Percentiles rank a stretch among this genome's conserved stretches.
phyloP scores from a whole-genome alignment of 225 moss, liverwort and hornwort species.

The Pleurozium schreberi region DNA sequence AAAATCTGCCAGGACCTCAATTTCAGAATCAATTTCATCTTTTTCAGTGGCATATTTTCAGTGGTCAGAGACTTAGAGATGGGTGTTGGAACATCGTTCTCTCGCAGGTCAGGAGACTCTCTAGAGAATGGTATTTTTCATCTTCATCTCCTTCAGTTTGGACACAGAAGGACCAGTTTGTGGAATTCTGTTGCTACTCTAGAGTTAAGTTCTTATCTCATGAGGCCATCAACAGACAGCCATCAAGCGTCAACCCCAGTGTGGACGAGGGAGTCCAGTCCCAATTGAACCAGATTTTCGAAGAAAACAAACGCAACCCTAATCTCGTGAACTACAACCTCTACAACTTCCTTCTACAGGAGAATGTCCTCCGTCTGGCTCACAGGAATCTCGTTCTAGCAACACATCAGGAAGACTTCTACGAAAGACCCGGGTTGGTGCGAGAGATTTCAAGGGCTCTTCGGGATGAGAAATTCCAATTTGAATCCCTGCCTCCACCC shows the following conservation, averaged over 20 bases:
- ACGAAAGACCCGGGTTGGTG: constrained; percentile 25
- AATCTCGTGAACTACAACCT: constrained; percentile 29
- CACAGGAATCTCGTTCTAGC: constrained; percentile 15
- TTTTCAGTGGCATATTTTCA: neutral
- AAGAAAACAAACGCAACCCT: constrained; percentile 23
- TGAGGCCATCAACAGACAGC: neutral
- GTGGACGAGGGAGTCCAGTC: neutral
- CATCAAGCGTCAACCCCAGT: neutral
- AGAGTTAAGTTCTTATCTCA: neutral
- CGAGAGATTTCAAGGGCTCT: constrained; percentile 16
- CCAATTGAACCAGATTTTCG: constrained; percentile 19
- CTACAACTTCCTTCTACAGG: constrained; percentile 30
- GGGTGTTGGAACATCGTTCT: neutral
- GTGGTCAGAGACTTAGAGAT: neutral
- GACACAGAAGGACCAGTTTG: neutral
- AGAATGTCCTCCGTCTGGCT: constrained; percentile 24
- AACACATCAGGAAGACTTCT: constrained; percentile 3
- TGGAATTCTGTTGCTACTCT: neutral
- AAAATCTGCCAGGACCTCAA: neutral
- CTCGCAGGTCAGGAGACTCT: constrained; percentile 21
- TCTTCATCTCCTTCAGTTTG: neutral
- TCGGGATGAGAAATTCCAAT: constrained; percentile 28
- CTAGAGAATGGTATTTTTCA: constrained; percentile 1
- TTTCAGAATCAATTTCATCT: neutral
- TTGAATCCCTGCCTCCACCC: constrained; percentile 4